Conservation (phyloP, 345 rosid species). For the Eutrema japonicum region DNA sequence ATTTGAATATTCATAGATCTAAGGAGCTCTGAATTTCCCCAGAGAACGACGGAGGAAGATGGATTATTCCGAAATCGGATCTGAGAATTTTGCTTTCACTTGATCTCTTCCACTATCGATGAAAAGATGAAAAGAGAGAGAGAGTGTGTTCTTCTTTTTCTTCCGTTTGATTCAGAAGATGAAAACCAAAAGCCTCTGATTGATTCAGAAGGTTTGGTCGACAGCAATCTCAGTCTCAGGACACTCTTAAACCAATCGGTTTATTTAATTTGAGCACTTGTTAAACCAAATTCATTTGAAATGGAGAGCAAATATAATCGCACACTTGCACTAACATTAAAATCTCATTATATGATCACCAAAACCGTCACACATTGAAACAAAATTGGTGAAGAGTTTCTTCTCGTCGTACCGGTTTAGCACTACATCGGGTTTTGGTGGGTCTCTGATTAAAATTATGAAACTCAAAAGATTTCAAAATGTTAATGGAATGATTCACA, state of each 20-base stretch:
- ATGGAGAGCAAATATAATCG: background rate
- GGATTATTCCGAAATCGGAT: slow-evolving; percentile 10
- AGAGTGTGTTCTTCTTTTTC: background rate
- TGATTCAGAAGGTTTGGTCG: background rate
- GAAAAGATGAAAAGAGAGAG: slow-evolving; percentile 24
- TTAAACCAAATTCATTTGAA: background rate
- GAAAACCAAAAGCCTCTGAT: no score
- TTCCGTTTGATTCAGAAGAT: no score
- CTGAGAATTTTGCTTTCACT: slow-evolving; percentile 31
- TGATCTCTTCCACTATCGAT: slow-evolving; percentile 31
- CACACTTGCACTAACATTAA: background rate
- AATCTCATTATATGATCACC: background rate
- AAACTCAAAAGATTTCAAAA: slow-evolving; percentile 11
- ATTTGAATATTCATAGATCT: slow-evolving; percentile 25
- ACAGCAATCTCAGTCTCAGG: no score
- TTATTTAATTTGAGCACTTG: no score
- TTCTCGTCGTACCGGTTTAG: background rate
- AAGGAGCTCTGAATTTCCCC: slow-evolving; percentile 18
- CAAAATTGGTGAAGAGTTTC: slow-evolving; percentile 23
- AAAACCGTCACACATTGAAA: slow-evolving; percentile 11
- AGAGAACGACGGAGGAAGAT: background rate
- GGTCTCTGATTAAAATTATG: slow-evolving; percentile 18
- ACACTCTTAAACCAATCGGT: no score
- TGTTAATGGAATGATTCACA: slow-evolving; percentile 5
- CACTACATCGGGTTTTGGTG: slow-evolving; percentile 1